Conservation (phyloP, 805 yeast species). For the Cyberlindnera maritima region DNA sequence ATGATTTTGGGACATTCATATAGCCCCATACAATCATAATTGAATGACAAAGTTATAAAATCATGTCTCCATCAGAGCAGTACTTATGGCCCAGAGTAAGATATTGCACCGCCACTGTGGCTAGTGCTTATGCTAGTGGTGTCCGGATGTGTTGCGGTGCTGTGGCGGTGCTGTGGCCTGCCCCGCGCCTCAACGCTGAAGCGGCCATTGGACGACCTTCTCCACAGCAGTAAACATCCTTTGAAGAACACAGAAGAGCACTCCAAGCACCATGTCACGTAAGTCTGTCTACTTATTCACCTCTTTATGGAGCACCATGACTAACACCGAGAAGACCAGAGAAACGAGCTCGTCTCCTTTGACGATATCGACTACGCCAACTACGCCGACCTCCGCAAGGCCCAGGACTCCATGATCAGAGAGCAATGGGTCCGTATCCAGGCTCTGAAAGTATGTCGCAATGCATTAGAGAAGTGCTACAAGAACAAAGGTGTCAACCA, state of each 20-base stretch:
- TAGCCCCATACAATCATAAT: too few relatives aligned
- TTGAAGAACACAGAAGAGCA: neutral
- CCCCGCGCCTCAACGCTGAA: too few relatives aligned
- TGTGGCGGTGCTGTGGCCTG: too few relatives aligned
- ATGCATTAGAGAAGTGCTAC: constrained; percentile 73
- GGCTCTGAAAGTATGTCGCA: constrained; percentile 65
- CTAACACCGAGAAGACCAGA: constrained; percentile 28
- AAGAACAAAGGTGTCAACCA: constrained; percentile 62
- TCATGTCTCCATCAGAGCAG: too few relatives aligned
- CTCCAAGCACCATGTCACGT: constrained; percentile 2
- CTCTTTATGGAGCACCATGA: neutral
- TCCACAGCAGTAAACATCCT: neutral
- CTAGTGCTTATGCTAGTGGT: too few relatives aligned
- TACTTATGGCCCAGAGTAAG: too few relatives aligned
- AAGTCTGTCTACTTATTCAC: neutral
- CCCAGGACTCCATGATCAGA: constrained; percentile 75
- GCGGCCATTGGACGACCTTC: neutral
- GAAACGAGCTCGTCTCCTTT: constrained; percentile 75
- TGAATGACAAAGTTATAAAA: too few relatives aligned
- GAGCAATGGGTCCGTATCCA: constrained; percentile 76
- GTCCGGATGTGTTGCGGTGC: too few relatives aligned
- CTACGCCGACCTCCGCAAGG: constrained; percentile 57
- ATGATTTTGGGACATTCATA: too few relatives aligned
- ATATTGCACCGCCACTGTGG: too few relatives aligned
- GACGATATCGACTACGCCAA: constrained; percentile 79